Base-by-base conservation (phyloP, 2,329 filamentous ascomycete genomes). In the Gaeumannomyces sp. region DNA sequence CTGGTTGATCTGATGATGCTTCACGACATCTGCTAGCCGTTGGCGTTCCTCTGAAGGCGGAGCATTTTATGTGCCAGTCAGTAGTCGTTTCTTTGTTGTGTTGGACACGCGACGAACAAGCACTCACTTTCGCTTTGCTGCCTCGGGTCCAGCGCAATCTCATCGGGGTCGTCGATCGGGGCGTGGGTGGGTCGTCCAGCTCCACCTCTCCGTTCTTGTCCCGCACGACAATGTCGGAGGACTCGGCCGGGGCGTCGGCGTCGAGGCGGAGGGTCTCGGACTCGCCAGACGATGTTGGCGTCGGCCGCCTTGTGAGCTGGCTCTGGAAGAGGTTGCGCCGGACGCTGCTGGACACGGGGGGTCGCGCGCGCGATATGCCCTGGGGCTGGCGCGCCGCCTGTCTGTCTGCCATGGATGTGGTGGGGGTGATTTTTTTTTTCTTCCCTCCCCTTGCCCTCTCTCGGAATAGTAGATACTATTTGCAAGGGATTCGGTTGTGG, bases 201-300 rank as follows among this genome's bases (percentile, higher is more conserved):
- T 87, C 82, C 65, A 87, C 81, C 68, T 89, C 85, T 61, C 86
- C 87, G 70, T 88, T 83, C 73, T 83, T 77, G 70, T 89, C 83
- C 68, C 87, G 79, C 60, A 88, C 82, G 11, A 89, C 83, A 65
- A 89, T 88, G 69, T 88, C 85, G 0, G 74, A 75, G 1, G 75
- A 72, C 31, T 76, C 75, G 61, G 72, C 74, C 45, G 82, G 79
- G 6, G 75, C 75, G 61, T 82, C 80, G 63, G 76, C 75, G 66
- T 83, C 81, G n/a, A 83, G 74, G 62, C 80, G 78, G 64, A 84
- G 69, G 56, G 79, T 81, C 67, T 84, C 82, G 62, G 80, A 77
- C 11, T 59, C 50, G 33, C 35, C 57, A 11, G 75, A 72, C 27
- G 74, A 75, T 53, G 73, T 70, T 22, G 78, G 78, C 4, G 84